These are phyloP conservation scores for Mallotus repandus DNA, from an alignment of 441 rosid genomes.

Conservation along the genomic window DNA sequence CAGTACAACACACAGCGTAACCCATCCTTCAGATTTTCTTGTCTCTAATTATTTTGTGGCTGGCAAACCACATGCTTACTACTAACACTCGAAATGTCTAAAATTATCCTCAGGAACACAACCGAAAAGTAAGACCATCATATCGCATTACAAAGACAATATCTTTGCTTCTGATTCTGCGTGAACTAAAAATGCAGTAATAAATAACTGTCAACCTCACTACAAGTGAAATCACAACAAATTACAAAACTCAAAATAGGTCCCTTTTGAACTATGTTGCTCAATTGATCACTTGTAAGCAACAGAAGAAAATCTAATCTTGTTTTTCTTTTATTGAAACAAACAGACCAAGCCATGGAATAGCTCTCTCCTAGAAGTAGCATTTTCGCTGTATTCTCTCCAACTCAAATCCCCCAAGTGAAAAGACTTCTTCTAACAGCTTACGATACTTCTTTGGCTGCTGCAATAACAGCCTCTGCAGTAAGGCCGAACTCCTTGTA, in stretches of 20 bases:
- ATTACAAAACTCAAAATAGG: constrained; percentile 33
- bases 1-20: too few relatives aligned
- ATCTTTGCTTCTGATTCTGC: background rate
- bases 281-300: constrained; percentile 25
- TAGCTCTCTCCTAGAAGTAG: constrained; percentile 16
- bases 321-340: constrained; percentile 29
- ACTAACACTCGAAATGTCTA: too few relatives aligned
- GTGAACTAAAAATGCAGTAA: background rate
- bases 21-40: too few relatives aligned
- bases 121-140: too few relatives aligned
- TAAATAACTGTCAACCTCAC: constrained; percentile 19
- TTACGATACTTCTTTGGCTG: constrained; percentile 59
- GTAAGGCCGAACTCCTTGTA: constrained; percentile 83
- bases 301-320: constrained; percentile 27
- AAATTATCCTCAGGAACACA: too few relatives aligned
- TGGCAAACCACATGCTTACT: too few relatives aligned
- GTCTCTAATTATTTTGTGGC: too few relatives aligned
- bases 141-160: too few relatives aligned
- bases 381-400: constrained; percentile 27
- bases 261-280: constrained; percentile 27
- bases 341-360: constrained; percentile 24
- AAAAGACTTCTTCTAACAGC: constrained; percentile 1
- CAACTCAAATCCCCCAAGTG: constrained; percentile 22
- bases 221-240: constrained; percentile 18
- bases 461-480: constrained; percentile 65